These are phyloP conservation scores for Penicillium sclerotiorum DNA, from an alignment of 2,329 filamentous ascomycete genomes.

Conservation along the genomic window DNA sequence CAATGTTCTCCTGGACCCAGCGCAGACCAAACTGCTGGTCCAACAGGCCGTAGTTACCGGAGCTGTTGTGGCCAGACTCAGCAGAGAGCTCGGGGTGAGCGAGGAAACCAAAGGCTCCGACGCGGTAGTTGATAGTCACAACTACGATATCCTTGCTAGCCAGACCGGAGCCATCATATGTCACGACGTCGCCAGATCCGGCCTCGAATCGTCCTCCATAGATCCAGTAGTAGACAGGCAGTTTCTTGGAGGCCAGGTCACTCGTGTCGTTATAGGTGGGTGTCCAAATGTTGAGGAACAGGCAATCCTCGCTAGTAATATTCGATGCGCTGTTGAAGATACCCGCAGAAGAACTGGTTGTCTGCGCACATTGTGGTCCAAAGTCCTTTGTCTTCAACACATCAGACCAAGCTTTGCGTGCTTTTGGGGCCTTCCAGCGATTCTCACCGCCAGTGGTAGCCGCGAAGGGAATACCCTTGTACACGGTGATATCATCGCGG, in stretches of 20 bases:
- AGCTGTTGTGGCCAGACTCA: slow-evolving; percentile 29
- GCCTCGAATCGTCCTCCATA: slow-evolving; percentile 20
- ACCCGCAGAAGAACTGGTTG: slow-evolving; percentile 15
- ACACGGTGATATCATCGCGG: slow-evolving; percentile 1
- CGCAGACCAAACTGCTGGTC: slow-evolving; percentile 27
- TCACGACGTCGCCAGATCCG: slow-evolving; percentile 18
- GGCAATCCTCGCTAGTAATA: slow-evolving; percentile 30
- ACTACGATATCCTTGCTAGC: slow-evolving; percentile 26
- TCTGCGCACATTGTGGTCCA: slow-evolving; percentile 29
- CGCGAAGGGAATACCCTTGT: slow-evolving; percentile 6
- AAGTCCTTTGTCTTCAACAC: slow-evolving; percentile 19
- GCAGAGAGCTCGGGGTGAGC: slow-evolving; percentile 28
- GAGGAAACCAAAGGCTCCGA: slow-evolving; percentile 39
- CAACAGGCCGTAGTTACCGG: slow-evolving; percentile 32
- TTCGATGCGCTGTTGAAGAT: slow-evolving; percentile 35
- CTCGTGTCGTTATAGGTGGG: slow-evolving; percentile 25
- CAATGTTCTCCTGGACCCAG: slow-evolving; percentile 28
- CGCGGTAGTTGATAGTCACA: slow-evolving; percentile 28
- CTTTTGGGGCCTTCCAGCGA: slow-evolving; percentile 12
- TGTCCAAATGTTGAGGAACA: slow-evolving; percentile 27
- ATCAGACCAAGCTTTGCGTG: slow-evolving; percentile 1
- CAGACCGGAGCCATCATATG: slow-evolving; percentile 26
- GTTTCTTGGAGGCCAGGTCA: slow-evolving; percentile 20
- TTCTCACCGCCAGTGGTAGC: neutral
- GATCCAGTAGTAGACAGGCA: slow-evolving; percentile 28